Evolutionary conservation across 78 protist species (phyloP).

Genomic region (Cavenderia fasciculata): DNA sequence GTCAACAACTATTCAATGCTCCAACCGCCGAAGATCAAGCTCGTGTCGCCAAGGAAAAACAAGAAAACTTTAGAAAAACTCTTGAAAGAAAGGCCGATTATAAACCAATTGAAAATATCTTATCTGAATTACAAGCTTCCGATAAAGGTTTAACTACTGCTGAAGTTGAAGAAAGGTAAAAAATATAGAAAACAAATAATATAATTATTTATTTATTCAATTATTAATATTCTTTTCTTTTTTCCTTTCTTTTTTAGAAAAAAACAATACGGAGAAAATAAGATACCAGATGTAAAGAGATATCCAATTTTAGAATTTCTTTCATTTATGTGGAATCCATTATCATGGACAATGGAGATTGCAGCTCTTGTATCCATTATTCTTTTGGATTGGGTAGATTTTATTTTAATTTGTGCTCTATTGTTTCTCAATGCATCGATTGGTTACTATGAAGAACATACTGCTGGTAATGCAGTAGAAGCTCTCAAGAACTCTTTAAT

Average conservation of each 20-base stretch:
- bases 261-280: conserved; percentile 55
- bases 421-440: conserved; percentile 85
- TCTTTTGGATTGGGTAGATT: conserved; percentile 84
- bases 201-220: background rate
- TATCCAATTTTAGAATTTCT: conserved; percentile 77
- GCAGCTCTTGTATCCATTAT: conserved; percentile 85
- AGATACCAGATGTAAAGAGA: conserved; percentile 72
- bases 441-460: conserved; percentile 88
- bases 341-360: conserved; percentile 86
- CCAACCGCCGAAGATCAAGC: conserved; percentile 1
- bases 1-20: conserved; percentile 49
- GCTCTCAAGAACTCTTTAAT: conserved; percentile 88
- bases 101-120: conserved; percentile 39
- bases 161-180: conserved; percentile 62
- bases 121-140: conserved; percentile 29
- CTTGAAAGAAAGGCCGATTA: conserved; percentile 35
- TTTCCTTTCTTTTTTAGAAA: conserved; percentile 9
- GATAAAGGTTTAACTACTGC: conserved; percentile 58
- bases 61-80: conserved; percentile 42
- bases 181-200: background rate
- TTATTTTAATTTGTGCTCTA: conserved; percentile 75
- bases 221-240: background rate
- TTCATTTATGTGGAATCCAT: conserved; percentile 86
- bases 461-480: conserved; percentile 92
- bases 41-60: conserved; percentile 30